Evolutionary conservation across 805 yeast species (phyloP).

Genomic region (Ogataea parapolymorpha): DNA sequence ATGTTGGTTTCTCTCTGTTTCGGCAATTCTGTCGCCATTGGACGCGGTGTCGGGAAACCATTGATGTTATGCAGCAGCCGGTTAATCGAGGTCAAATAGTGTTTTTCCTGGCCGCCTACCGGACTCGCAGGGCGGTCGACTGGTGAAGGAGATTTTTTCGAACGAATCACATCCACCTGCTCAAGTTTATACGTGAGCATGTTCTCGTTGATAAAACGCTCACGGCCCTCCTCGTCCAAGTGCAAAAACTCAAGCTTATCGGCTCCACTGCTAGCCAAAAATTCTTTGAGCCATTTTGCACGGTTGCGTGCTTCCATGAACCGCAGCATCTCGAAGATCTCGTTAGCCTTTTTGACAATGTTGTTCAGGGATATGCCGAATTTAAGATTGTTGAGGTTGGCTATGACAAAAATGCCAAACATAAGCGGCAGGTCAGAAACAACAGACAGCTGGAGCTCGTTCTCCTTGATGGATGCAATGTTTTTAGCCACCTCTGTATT

Average conservation of each 20-base stretch:
- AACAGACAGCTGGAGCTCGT: constrained; percentile 31
- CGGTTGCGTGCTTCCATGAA: constrained; percentile 56
- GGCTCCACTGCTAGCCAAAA: constrained; percentile 38
- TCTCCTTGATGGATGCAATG: constrained; percentile 30
- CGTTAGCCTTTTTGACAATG: constrained; percentile 43
- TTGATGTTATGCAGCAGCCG: constrained; percentile 32
- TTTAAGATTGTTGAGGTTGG: constrained; percentile 53
- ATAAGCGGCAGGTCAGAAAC: constrained; percentile 67
- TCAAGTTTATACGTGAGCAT: constrained; percentile 18
- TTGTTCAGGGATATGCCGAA: constrained; percentile 47
- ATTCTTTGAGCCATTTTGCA: constrained; percentile 60
- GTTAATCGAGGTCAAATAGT: constrained; percentile 30
- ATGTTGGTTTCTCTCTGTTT: constrained; percentile 7
- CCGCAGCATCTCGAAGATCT: constrained; percentile 52
- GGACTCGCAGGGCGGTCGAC: constrained; percentile 12
- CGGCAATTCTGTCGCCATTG: constrained; percentile 11
- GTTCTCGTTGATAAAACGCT: constrained; percentile 24
- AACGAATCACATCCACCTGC: constrained; percentile 2
- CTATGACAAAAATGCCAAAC: constrained; percentile 67
- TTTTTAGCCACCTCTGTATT: constrained; percentile 32
- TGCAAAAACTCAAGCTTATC: constrained; percentile 30
- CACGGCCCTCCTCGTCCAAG: constrained; percentile 20
- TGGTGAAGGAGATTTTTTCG: constrained; percentile 7
- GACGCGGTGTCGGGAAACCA: constrained; percentile 17
- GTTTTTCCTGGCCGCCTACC: constrained; percentile 14